A percentile compares a stretch with the other conserved stretches of the same genome.
Evolutionary conservation across 2,329 filamentous ascomycete species (phyloP).

Genomic region (Fusarium fracticaudum): DNA sequence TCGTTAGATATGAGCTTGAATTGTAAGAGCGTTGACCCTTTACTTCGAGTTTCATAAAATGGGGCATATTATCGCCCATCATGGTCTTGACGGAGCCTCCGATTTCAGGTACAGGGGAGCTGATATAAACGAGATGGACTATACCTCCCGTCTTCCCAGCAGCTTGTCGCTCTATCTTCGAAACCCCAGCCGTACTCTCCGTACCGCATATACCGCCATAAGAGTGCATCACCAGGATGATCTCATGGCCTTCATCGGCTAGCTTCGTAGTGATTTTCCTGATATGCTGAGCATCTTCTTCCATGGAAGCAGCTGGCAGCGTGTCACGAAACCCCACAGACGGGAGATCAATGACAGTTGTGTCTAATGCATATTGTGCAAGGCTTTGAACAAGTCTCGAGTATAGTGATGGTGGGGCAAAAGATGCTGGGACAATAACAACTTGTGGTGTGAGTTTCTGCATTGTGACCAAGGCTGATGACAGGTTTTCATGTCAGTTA

Average conservation of each 20-base stretch:
- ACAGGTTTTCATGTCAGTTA: rapidly evolving
- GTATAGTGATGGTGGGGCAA: neutral
- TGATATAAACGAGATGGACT: neutral
- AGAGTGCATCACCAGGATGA: neutral
- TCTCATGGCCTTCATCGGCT: neutral
- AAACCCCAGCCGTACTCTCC: neutral
- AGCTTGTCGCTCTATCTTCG: rapidly evolving
- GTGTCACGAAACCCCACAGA: neutral
- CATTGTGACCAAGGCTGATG: rapidly evolving
- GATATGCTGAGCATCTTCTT: neutral
- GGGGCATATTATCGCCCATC: neutral
- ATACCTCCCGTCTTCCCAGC: rapidly evolving
- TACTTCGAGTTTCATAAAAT: neutral
- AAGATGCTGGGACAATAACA: neutral
- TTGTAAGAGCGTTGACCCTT: rapidly evolving
- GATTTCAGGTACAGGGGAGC: neutral
- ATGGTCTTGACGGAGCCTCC: neutral
- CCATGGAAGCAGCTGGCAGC: neutral
- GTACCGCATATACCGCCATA: neutral
- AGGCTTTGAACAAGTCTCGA: neutral
- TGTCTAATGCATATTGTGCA: rapidly evolving
- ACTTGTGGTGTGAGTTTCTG: neutral
- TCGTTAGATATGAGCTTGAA: rapidly evolving
- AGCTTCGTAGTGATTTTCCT: neutral
- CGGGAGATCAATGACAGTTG: neutral